Evolutionary conservation across 2,329 filamentous ascomycete species (phyloP).

Genomic region (Allantophomopsis cytisporea): DNA sequence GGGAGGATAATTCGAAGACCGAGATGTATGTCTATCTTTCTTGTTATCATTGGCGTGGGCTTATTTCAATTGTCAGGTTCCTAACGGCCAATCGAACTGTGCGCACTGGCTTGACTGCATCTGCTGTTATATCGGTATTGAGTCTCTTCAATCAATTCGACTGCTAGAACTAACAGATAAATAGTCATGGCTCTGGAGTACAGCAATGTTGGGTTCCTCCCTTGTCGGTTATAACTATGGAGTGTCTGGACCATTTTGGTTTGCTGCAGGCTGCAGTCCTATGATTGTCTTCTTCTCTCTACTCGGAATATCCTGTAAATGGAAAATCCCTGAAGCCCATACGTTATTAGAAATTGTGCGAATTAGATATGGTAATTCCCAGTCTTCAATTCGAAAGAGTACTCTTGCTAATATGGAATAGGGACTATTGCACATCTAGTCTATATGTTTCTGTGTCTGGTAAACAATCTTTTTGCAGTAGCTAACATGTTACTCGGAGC

Average conservation of each 20-base stretch:
- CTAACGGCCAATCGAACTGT: constrained; percentile 38
- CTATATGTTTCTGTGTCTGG: constrained; percentile 34
- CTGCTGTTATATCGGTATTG: constrained; percentile 33
- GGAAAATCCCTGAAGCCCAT: constrained; percentile 37
- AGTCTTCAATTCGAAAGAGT: neutral
- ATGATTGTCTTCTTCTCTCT: constrained; percentile 42
- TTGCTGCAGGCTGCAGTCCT: constrained; percentile 36
- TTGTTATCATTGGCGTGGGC: neutral
- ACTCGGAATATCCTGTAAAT: constrained; percentile 34
- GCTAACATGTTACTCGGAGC: constrained; percentile 37
- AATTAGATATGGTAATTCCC: constrained; percentile 29
- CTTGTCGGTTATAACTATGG: constrained; percentile 40
- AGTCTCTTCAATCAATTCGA: constrained; percentile 4
- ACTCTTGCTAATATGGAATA: constrained; percentile 3
- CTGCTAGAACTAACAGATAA: neutral
- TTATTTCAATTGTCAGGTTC: constrained; percentile 20
- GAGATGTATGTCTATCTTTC: constrained; percentile 25
- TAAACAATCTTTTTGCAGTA: constrained; percentile 39
- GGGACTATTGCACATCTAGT: constrained; percentile 30
- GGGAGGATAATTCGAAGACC: constrained; percentile 35
- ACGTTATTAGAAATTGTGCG: constrained; percentile 38
- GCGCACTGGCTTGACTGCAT: constrained; percentile 33
- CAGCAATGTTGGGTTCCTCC: constrained; percentile 33
- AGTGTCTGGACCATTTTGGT: constrained; percentile 42
- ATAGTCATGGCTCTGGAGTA: constrained; percentile 37